phyloP scores from a whole-genome alignment of 164 flowering plant genomes.

The Chimonanthus salicifolius region DNA sequence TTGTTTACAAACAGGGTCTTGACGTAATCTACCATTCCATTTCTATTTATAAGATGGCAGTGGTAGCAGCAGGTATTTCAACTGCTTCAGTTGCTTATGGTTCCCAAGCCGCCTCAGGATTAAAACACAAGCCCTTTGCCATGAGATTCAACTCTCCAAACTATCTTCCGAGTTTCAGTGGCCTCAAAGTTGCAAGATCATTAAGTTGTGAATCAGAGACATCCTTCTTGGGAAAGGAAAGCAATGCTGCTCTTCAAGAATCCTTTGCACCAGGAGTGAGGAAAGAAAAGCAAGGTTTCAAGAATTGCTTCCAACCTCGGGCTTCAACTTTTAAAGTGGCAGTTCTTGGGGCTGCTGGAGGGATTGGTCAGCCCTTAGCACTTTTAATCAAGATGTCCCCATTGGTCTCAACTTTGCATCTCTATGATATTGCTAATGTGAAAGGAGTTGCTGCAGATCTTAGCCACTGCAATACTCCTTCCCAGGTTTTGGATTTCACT shows the following conservation, averaged over 20 bases:
- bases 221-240: slow-evolving; percentile 10
- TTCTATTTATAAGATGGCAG: neutral
- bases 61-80: neutral
- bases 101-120: neutral
- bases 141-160: slow-evolving; percentile 1
- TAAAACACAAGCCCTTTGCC: slow-evolving; percentile 1
- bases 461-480: slow-evolving; percentile 19
- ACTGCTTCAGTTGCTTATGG: neutral
- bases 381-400: slow-evolving; percentile 20
- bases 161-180: neutral
- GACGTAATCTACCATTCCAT: neutral
- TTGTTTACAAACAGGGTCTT: neutral
- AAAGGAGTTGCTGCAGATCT: slow-evolving; percentile 24
- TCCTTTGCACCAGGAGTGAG: slow-evolving; percentile 2
- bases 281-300: slow-evolving; percentile 2
- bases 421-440: slow-evolving; percentile 18
- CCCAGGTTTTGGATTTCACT: slow-evolving; percentile 15
- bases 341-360: slow-evolving; percentile 10
- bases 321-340: slow-evolving; percentile 12
- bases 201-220: slow-evolving; percentile 5
- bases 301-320: neutral
- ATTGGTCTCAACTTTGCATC: slow-evolving; percentile 19
- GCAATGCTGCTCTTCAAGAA: slow-evolving; percentile 4
- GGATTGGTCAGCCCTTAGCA: slow-evolving; percentile 16
- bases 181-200: slow-evolving; percentile 1